Conservation (phyloP, 2,329 filamentous ascomycete species). For the Tricladium varicosporioides region DNA sequence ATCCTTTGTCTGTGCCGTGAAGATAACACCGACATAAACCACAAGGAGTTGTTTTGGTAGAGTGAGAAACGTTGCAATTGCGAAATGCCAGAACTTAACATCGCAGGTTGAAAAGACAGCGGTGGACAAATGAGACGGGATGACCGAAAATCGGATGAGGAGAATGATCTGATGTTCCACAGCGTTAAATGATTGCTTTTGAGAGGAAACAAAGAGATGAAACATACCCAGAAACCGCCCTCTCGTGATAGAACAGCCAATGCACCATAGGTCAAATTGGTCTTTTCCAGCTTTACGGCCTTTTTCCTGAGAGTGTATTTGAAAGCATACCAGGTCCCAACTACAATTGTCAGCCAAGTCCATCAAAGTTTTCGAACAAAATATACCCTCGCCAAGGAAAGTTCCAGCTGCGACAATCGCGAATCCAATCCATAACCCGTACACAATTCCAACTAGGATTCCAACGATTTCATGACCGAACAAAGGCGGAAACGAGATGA, state of each 20-base stretch:
- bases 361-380: not conserved
- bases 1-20: conserved; percentile 31
- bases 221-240: conserved; percentile 39
- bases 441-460: conserved; percentile 42
- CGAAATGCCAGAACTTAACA: conserved; percentile 42
- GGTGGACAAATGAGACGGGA: conserved; percentile 42
- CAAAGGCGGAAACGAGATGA: conserved; percentile 42
- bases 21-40: conserved; percentile 41
- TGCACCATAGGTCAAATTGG: conserved; percentile 41
- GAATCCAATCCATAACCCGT: conserved; percentile 42
- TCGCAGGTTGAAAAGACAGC: conserved; percentile 44
- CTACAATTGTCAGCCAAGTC: conserved; percentile 4
- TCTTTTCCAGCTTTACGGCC: conserved; percentile 39
- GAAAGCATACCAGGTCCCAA: conserved; percentile 42
- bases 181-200: conserved; percentile 2
- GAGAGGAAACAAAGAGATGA: not conserved
- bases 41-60: conserved; percentile 43
- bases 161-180: conserved; percentile 35
- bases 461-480: conserved; percentile 43
- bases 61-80: conserved; percentile 40
- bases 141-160: conserved; percentile 40
- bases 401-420: conserved; percentile 41
- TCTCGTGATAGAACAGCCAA: conserved; percentile 41
- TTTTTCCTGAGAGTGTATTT: conserved; percentile 37
- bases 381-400: conserved; percentile 40